These are phyloP conservation scores for Salix koriyanagi DNA, from an alignment of 345 rosid species.

Conservation along the genomic window DNA sequence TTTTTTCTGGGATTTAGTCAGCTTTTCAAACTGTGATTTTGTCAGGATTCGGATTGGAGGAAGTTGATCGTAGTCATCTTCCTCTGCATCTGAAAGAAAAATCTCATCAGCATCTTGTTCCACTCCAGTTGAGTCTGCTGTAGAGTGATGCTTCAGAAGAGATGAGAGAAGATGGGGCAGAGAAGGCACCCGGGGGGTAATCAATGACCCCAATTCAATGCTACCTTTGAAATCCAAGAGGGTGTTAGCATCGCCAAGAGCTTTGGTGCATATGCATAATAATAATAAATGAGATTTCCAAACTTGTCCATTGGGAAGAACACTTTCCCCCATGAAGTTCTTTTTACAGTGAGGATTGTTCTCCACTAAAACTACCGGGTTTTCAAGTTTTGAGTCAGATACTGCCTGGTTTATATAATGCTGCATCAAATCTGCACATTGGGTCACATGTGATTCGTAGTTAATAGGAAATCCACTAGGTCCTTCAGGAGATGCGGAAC, in stretches of 20 bases:
- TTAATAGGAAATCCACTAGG: slow-evolving; percentile 55
- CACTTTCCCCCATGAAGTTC: slow-evolving; percentile 59
- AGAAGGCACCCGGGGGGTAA: slow-evolving; percentile 57
- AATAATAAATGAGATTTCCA: slow-evolving; percentile 80
- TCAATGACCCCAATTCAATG: slow-evolving; percentile 57
- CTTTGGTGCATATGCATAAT: slow-evolving; percentile 63
- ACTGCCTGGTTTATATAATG: slow-evolving; percentile 67
- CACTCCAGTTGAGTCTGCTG: slow-evolving; percentile 43
- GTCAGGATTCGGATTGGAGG: slow-evolving; percentile 79
- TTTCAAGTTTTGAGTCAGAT: slow-evolving; percentile 65
- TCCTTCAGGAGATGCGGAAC: slow-evolving; percentile 67
- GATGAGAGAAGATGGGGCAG: slow-evolving; percentile 87
- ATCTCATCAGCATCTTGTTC: slow-evolving; percentile 48
- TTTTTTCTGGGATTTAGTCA: slow-evolving; percentile 63
- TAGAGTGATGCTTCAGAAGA: slow-evolving; percentile 54
- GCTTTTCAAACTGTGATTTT: slow-evolving; percentile 65
- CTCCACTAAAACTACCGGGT: slow-evolving; percentile 74
- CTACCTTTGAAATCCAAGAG: slow-evolving; percentile 58
- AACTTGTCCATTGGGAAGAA: slow-evolving; percentile 79
- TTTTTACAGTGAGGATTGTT: slow-evolving; percentile 68
- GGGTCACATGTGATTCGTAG: slow-evolving; percentile 69
- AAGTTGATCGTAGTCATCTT: slow-evolving; percentile 79
- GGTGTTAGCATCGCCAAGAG: slow-evolving; percentile 66
- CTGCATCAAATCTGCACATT: slow-evolving; percentile 66
- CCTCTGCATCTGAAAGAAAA: slow-evolving; percentile 48